Conservation (phyloP, 352 stramenopile species). For the Aphanomyces astaci region DNA sequence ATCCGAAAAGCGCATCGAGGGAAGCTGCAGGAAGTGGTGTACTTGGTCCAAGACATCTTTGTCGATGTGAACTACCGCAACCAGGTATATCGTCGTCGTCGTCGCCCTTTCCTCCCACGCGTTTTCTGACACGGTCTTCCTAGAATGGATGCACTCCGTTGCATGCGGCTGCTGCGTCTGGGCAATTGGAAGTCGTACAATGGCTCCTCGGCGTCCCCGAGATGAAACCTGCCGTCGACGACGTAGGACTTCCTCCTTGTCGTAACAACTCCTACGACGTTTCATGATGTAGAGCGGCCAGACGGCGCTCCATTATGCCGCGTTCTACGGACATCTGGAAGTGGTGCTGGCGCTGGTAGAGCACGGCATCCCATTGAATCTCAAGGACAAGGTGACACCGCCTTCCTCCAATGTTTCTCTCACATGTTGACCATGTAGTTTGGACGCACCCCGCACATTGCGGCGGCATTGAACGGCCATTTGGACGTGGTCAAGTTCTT, state of each 20-base stretch:
- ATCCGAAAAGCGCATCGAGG: conserved; percentile 79
- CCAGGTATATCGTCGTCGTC: conserved; percentile 34
- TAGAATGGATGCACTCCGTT: conserved; percentile 78
- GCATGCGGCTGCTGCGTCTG: conserved; percentile 62
- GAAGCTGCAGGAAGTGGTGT: conserved; percentile 70
- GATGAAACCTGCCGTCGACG: conserved; percentile 59
- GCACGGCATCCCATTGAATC: conserved; percentile 68
- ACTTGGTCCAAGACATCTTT: conserved; percentile 62
- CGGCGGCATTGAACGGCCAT: conserved; percentile 76
- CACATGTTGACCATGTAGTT: conserved; percentile 30
- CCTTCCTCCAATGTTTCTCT: background rate
- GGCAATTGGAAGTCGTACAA: conserved; percentile 73
- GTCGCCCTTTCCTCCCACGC: background rate
- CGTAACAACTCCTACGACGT: background rate
- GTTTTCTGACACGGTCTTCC: background rate
- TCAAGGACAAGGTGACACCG: conserved; percentile 52
- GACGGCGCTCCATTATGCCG: conserved; percentile 75
- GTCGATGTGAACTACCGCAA: conserved; percentile 84
- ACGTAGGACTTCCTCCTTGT: conserved; percentile 32
- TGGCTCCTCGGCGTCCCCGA: conserved; percentile 55
- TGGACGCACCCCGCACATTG: conserved; percentile 70
- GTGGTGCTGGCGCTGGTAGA: conserved; percentile 80
- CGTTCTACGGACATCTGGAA: conserved; percentile 81
- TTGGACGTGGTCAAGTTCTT: conserved; percentile 79
- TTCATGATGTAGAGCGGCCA: conserved; percentile 60